phyloP scores from a whole-genome alignment of 129 eudicot genomes.

The Arctium minus region DNA sequence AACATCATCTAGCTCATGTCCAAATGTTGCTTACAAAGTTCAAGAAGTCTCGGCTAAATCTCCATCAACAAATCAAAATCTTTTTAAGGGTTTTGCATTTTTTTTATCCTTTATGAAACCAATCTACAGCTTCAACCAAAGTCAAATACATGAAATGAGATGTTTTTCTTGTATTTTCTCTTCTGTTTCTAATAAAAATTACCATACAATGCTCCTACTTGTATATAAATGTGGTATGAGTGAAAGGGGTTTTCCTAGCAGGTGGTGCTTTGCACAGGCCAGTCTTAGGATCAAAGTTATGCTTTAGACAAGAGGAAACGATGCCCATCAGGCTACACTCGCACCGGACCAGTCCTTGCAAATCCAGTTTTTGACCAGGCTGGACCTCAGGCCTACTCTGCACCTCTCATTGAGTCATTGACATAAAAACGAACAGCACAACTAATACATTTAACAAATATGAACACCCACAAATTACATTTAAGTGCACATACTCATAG shows the following conservation, averaged over 20 bases:
- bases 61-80: too few relatives aligned
- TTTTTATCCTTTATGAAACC: not conserved
- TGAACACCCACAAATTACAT: not conserved
- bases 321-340: not conserved
- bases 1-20: too few relatives aligned
- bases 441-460: not conserved
- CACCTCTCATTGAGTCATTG: not conserved
- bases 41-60: too few relatives aligned
- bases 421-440: not conserved
- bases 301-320: not conserved
- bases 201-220: not conserved
- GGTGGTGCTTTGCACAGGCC: too few relatives aligned
- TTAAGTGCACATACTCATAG: not conserved
- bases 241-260: too few relatives aligned
- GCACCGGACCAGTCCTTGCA: too few relatives aligned
- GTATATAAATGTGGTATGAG: not conserved
- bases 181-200: too few relatives aligned
- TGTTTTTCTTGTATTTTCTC: too few relatives aligned
- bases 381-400: not conserved
- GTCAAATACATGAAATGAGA: not conserved
- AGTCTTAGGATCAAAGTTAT: not conserved
- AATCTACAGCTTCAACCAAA: not conserved
- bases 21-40: too few relatives aligned
- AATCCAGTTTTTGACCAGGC: not conserved
- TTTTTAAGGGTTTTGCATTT: too few relatives aligned